Evolutionary conservation across 2,329 filamentous ascomycete genomes (phyloP), one percentile per base, ranked within the genome.

Genomic region (Alternaria novae-zelandiae): DNA sequence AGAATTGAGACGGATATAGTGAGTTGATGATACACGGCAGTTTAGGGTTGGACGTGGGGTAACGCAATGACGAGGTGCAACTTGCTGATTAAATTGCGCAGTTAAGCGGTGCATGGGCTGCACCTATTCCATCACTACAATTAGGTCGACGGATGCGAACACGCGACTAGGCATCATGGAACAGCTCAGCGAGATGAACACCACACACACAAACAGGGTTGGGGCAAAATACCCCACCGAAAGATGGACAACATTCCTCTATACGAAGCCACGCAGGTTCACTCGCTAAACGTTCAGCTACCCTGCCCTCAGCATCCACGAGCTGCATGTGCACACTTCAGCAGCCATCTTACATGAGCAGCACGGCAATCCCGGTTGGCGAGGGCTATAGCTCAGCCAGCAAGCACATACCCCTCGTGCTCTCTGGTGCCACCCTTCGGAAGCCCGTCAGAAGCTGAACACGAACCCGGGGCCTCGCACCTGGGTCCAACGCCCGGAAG

Each of bases 401-500:
- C 57, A 45, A 43, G 51, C 59, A 56, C 51, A 13, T 28, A 57
- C 41, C 47, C 57, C 32, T 57, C 57, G 53, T 55, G 36, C 50
- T 25, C 53, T 53, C 55, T 59, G 26, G 53, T 59, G 55, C 56
- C 36, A 56, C 57, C 26, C 15, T 50, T 49, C 59, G 41, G 51
- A 54, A 54, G 32, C 51, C 54, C 54, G 41, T 62, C 41, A 58
- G 54, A 45, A 57, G 56, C 58, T 54, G 57, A 58, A 63, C 49
- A 62, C 57, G 64, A 66, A 68, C 66, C 66, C 66, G 63, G 64
- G 60, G 58, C 66, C 66, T 66, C 54, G 66, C 66, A 64, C 66
- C 53, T 61, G 66, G 66, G 66, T 66, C 58, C 47, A 47, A 59
- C 50, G 59, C 54, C 54, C 54, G 60, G 49, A 63, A 49, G 28